Conservation (phyloP, 129 eudicot genomes). For the Glebionis coronaria region DNA sequence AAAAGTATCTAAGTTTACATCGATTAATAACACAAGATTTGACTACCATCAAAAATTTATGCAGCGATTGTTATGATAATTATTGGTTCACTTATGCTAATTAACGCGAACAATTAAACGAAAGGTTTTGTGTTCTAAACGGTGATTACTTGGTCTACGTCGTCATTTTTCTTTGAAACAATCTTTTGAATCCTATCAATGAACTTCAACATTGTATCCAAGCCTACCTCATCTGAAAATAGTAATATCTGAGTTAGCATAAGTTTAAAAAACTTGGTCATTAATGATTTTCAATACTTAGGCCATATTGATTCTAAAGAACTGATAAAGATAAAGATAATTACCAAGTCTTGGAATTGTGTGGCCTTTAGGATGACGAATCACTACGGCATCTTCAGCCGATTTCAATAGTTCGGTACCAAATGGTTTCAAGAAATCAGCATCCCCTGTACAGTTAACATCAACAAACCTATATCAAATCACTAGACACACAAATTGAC, state of each 20-base stretch:
- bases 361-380: constrained; percentile 88
- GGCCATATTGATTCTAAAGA: not conserved
- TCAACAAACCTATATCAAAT: not conserved
- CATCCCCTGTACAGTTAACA: constrained; percentile 45
- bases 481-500: not conserved
- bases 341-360: constrained; percentile 79
- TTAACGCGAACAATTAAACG: no score
- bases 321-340: not conserved
- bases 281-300: no score
- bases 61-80: no score
- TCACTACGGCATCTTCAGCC: constrained; percentile 54
- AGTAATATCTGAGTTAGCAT: not conserved
- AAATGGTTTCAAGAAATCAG: constrained; percentile 52
- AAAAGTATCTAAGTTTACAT: no score
- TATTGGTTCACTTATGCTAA: no score
- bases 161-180: constrained; percentile 34
- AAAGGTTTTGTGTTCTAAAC: not conserved
- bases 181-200: constrained; percentile 52
- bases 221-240: constrained; percentile 53
- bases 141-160: constrained; percentile 9
- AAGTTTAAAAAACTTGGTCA: not conserved
- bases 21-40: no score
- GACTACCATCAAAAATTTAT: no score
- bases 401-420: constrained; percentile 56
- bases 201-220: constrained; percentile 44